These are phyloP conservation scores for Apiotrichum veenhuisii DNA, from an alignment of 1,284 basidiomycete genomes.

Conservation along the genomic window DNA sequence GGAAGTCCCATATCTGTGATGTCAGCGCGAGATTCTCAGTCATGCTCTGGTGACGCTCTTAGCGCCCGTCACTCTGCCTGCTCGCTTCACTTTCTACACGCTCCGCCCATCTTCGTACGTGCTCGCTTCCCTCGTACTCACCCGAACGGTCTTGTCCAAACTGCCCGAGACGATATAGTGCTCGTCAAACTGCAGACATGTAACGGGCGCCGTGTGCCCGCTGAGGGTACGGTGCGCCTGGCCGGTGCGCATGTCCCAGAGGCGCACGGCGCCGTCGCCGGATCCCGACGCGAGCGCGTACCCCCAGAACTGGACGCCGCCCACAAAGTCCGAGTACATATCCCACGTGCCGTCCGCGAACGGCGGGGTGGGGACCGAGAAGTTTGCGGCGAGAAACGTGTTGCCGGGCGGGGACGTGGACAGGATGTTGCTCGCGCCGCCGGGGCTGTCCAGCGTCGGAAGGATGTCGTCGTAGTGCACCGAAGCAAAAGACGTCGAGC, in stretches of 20 bases:
- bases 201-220: constrained; percentile 91
- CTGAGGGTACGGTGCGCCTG: constrained; percentile 90
- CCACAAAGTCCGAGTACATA: constrained; percentile 96
- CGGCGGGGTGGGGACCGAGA: constrained; percentile 78
- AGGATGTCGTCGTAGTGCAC: constrained; percentile 53
- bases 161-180: constrained; percentile 85
- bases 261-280: constrained; percentile 91
- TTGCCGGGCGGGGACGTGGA: background rate
- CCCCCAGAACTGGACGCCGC: constrained; percentile 97
- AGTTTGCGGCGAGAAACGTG: constrained; percentile 55
- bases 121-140: constrained; percentile 48
- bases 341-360: constrained; percentile 86
- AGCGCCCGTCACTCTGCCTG: too few species aligned
- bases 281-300: constrained; percentile 95
- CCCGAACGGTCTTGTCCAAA: constrained; percentile 87
- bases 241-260: constrained; percentile 99
- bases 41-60: too few species aligned
- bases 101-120: too few species aligned
- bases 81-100: too few species aligned
- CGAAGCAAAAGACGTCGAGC: constrained; percentile 43
- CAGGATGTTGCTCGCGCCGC: constrained; percentile 8
- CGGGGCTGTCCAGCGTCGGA: constrained; percentile 30
- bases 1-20: constrained; percentile 87
- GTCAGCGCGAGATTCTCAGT: background rate
- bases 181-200: constrained; percentile 96